Percentiles rank a stretch among this genome's conserved stretches.
Evolutionary conservation across 2,329 filamentous ascomycete genomes (phyloP).

Genomic region (Talaromyces sp.): DNA sequence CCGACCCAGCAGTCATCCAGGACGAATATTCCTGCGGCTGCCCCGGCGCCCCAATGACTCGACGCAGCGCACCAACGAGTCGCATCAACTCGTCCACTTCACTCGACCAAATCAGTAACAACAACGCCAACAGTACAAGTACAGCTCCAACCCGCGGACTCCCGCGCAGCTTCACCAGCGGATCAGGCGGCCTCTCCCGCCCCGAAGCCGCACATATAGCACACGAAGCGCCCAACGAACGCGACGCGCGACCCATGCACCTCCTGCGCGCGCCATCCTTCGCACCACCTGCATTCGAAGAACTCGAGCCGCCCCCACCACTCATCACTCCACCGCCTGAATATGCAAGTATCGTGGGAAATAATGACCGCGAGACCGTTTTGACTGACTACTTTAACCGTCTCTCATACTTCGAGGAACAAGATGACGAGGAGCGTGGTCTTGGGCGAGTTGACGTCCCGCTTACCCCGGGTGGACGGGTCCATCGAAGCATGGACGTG

Average conservation of each 20-base stretch:
- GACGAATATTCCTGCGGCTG: constrained; percentile 65
- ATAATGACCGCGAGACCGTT: constrained; percentile 62
- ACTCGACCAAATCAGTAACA: neutral
- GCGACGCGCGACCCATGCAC: constrained; percentile 70
- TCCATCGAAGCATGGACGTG: constrained; percentile 66
- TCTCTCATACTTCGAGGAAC: constrained; percentile 66
- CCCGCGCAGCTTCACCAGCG: constrained; percentile 22
- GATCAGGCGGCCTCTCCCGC: constrained; percentile 23
- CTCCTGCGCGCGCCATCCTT: constrained; percentile 80
- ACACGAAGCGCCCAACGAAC: constrained; percentile 33
- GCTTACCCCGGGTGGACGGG: constrained; percentile 61
- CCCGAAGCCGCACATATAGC: constrained; percentile 53
- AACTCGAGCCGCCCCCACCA: constrained; percentile 69
- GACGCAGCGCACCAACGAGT: constrained; percentile 30
- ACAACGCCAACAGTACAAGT: neutral
- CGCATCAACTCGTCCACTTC: constrained; percentile 6
- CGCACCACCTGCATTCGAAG: constrained; percentile 83
- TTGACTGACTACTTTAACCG: constrained; percentile 86
- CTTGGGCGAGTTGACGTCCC: constrained; percentile 55
- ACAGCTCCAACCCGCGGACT: neutral
- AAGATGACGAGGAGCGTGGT: constrained; percentile 51
- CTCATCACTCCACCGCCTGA: constrained; percentile 78
- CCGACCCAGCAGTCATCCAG: constrained; percentile 51
- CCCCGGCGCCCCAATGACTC: constrained; percentile 59
- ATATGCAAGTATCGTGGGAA: constrained; percentile 76